A percentile compares a stretch with the other conserved stretches of the same genome.
phyloP scores from a whole-genome alignment of 1,139 yeast genomes.

The Pneumocystis carinii region DNA sequence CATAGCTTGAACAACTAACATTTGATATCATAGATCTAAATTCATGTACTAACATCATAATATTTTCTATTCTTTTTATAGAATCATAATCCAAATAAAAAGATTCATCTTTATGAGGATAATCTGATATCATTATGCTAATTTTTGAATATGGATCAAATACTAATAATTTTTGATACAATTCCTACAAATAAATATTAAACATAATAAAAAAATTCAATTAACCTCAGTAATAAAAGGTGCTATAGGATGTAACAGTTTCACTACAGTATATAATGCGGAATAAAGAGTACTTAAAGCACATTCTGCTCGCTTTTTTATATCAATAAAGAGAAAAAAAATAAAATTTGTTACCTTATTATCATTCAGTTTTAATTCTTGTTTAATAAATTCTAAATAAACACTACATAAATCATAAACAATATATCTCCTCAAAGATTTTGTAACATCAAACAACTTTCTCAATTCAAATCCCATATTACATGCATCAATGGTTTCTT shows the following conservation, averaged over 20 bases:
- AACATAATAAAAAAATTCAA: neutral
- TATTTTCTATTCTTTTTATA: neutral
- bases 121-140: conserved; percentile 1
- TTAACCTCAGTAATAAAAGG: conserved; percentile 1
- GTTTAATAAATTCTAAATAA: conserved; percentile 1
- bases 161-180: neutral
- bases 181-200: neutral
- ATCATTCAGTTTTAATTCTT: neutral
- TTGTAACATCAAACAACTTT: neutral
- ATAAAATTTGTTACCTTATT: neutral
- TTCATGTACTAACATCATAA: neutral
- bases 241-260: neutral
- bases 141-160: neutral
- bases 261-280: neutral
- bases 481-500: conserved; percentile 1
- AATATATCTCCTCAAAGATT: neutral
- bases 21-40: neutral
- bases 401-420: conserved; percentile 1
- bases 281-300: neutral
- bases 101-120: neutral
- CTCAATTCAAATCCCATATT: neutral
- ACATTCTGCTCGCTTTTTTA: neutral
- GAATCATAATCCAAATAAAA: neutral
- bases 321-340: neutral
- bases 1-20: neutral